phyloP scores from a whole-genome alignment of 495 filamentous ascomycete species.

The Aspergillus panamensis region DNA sequence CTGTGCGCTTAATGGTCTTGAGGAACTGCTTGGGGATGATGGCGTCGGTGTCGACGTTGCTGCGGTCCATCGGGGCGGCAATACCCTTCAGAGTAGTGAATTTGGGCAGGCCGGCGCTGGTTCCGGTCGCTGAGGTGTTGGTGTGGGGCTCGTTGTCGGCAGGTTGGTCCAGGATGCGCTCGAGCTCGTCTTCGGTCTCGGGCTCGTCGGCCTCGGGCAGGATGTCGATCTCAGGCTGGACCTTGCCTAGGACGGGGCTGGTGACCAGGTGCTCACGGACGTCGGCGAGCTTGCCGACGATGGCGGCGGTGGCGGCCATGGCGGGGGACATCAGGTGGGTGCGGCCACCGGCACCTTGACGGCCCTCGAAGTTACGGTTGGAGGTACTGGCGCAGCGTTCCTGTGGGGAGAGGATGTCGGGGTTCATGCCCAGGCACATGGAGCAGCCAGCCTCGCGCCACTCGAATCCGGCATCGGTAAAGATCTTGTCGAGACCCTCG shows the following conservation, averaged over 20 bases:
- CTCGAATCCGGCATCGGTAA: conserved; percentile 88
- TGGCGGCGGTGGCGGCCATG: conserved; percentile 90
- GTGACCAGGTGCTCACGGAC: conserved; percentile 71
- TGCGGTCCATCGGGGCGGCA: conserved; percentile 80
- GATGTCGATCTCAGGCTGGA: conserved; percentile 50
- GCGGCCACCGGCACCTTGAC: conserved; percentile 88
- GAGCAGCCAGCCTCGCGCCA: conserved; percentile 98
- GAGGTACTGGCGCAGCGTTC: conserved; percentile 94
- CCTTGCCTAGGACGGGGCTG: conserved; percentile 56
- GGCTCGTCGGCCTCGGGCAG: conserved; percentile 69
- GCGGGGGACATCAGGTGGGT: conserved; percentile 97
- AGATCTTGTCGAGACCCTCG: conserved; percentile 91
- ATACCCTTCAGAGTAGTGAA: conserved; percentile 82
- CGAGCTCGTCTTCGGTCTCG: conserved; percentile 69
- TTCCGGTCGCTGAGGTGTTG: conserved; percentile 47
- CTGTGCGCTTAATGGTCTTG: conserved; percentile 98
- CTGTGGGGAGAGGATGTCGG: conserved; percentile 89
- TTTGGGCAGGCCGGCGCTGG: conserved; percentile 67
- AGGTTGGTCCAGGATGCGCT: conserved; percentile 73
- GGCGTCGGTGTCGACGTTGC: conserved; percentile 94
- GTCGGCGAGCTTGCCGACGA: conserved; percentile 87
- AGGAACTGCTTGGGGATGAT: conserved; percentile 99
- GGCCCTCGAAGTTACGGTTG: conserved; percentile 97
- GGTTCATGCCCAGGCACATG: conserved; percentile 99
- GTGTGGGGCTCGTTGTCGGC: conserved; percentile 64